Base-by-base conservation (phyloP, 192 early-diverging fungal genomes). In the Allomyces javanicus region DNA sequence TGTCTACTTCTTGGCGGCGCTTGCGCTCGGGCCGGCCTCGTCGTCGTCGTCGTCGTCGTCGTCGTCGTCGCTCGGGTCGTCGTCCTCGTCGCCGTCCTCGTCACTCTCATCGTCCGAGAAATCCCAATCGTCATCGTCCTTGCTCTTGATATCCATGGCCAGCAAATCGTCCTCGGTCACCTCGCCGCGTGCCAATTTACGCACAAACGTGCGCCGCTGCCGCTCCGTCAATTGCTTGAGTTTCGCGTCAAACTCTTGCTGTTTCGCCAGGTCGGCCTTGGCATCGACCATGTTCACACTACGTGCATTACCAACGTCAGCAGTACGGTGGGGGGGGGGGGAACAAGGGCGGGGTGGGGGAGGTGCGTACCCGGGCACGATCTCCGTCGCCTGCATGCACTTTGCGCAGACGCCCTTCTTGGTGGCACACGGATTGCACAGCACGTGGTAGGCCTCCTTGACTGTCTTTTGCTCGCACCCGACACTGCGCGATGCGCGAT, bases 361-460 rank as follows among this genome's bases (percentile, higher is more conserved):
- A 68, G 40, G n/a, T n/a, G 65, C 68, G 62, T 70, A 75, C 73
- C 68, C 64, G 19, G 72, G 68, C 22, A 89, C 76, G 61, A 92
- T 87, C 45, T 90, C 80, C 33, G 75, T 69, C 4, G 69, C 71
- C 69, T 89, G 82, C 70, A 84, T 74, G 76, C 93, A 99, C 76
- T 96, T 96, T 50, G 92, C 93, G 65, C 93, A 99, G 24, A 93
- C 90, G 50, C 83, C 79, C 77, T 88, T 91, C 7, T 73, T 70
- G 26, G 66, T 66, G 6, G 93, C 90, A 72, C 96, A 99, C 44
- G 81, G 81, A 70, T 86, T 78, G 77, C 96, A 99, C 3, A 94
- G 72, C 17, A 95, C 85, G 77, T 96, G 96, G 75, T 99, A 99
- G 21, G 93, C 93, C 68, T 95, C 89, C 66, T 82, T 88, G 68